phyloP scores from a whole-genome alignment of 2,329 filamentous ascomycete genomes.

The Penicillium sp. region DNA sequence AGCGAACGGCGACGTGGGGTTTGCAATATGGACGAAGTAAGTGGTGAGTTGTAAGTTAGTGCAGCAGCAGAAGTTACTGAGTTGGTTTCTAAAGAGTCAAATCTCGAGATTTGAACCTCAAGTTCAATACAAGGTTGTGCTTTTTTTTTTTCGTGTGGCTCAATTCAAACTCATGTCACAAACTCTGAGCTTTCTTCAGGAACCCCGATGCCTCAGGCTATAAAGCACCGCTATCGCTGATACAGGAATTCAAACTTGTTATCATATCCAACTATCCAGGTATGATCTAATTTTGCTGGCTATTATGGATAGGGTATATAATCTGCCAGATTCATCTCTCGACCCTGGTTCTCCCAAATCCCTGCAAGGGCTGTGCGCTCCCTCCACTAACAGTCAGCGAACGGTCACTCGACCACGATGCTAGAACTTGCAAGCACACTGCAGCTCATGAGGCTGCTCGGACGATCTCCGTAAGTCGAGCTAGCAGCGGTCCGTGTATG shows the following conservation, averaged over 20 bases:
- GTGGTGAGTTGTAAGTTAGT: conserved; percentile 7
- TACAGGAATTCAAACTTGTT: background rate
- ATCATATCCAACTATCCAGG: background rate
- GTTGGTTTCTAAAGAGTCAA: background rate
- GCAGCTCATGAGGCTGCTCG: background rate
- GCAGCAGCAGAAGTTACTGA: background rate
- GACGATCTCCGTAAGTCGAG: background rate
- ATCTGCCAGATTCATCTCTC: background rate
- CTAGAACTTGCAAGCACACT: conserved; percentile 1
- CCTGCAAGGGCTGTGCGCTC: background rate
- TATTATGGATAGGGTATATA: background rate
- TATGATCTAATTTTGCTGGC: background rate
- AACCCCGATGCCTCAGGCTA: background rate
- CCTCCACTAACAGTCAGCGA: background rate
- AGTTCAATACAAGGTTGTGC: background rate
- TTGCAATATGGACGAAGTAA: conserved; percentile 8
- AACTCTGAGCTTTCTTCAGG: background rate
- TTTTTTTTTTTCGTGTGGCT: background rate
- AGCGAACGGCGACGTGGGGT: conserved; percentile 14
- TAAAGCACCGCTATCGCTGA: background rate
- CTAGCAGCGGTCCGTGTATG: background rate
- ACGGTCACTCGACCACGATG: background rate
- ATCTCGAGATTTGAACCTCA: background rate
- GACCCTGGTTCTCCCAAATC: background rate
- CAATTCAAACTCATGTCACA: background rate